Base-by-base conservation (phyloP, 352 stramenopile genomes). In the Phytophthora constricta region DNA sequence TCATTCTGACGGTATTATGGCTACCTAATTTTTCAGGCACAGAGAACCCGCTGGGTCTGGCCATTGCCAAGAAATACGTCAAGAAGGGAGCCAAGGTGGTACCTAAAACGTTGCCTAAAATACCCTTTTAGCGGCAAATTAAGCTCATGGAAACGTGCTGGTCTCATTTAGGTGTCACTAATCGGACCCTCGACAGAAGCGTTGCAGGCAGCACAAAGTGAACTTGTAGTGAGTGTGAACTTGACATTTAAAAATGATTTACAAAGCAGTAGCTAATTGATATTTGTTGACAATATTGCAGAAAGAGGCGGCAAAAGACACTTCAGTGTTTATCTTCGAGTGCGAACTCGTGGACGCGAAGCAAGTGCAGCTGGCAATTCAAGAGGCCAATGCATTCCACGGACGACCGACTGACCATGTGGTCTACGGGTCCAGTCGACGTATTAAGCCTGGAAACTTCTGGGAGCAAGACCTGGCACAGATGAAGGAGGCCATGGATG, bases 1-100 rank as follows among this genome's bases (percentile, higher is more conserved):
- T 56, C 16, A 45, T 19, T 34, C 19, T 22, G 5, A 13, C 37
- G n/a, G n/a, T n/a, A n/a, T 37, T 37, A 19, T 41, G 23, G 27
- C 22, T 37, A 26, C 25, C 14, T 5, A 22, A 17, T 25, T 17
- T 33, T 43, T 13, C 51, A 84, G 80, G 77, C 2, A 63, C 62
- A 3, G 82, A 71, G 37, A 72, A 71, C 25, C 75, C 75, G 0
- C 49, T 91, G 10, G 82, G 84, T 3, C 72, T 92, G 22, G 71
- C 80, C 42, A 78, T 91, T 46, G 84, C 84, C 53, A 87, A 81
- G 46, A 82, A 89, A 10, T 92, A 91, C 45, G 65, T 74, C 0
- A 58, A 63, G 2, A 72, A 71, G 4, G 82, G 79, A 7, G 84
- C 84, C 25, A 84, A 86, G 34, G 68, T 47, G n/a, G n/a, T n/a